Percentiles rank a stretch among this genome's conserved stretches.
Evolutionary conservation across 83 land plant species (phyloP).

Genomic region (Larix sibirica): DNA sequence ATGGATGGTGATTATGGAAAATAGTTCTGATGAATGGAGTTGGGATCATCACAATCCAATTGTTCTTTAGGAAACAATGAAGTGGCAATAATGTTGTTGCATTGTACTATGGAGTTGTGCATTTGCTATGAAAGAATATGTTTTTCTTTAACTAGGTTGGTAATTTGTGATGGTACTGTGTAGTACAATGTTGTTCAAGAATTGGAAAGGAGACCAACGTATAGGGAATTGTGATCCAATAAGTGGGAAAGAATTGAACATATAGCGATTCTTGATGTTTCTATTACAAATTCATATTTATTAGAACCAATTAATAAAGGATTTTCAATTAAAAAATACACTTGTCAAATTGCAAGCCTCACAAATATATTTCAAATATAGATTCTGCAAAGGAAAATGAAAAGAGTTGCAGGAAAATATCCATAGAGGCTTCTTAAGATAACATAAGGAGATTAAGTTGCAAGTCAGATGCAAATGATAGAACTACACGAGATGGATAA

Average conservation of each 20-base stretch:
- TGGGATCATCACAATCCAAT: no score
- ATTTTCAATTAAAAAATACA: not conserved
- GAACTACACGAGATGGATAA: not conserved
- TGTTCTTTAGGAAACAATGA: no score
- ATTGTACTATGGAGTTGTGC: no score
- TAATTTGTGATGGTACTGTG: no score
- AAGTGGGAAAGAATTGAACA: conserved; percentile 4
- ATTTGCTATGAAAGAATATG: no score
- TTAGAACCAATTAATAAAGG: not conserved
- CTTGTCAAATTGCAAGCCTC: not conserved
- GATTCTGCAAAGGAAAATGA: not conserved
- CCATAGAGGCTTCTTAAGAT: not conserved
- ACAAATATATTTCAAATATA: not conserved
- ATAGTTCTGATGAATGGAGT: no score
- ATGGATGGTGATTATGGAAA: no score
- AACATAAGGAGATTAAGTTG: not conserved
- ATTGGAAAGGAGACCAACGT: not conserved
- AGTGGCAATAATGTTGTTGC: no score
- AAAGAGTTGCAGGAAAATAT: not conserved
- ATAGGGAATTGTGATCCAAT: conserved; percentile 6
- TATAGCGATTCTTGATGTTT: not conserved
- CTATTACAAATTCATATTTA: not conserved
- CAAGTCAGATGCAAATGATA: not conserved
- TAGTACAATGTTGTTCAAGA: not conserved
- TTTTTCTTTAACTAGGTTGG: no score